A percentile compares a stretch with the other conserved stretches of the same genome.
Conservation (phyloP, 2,329 filamentous ascomycete genomes). For the Trichoderma harzianum region DNA sequence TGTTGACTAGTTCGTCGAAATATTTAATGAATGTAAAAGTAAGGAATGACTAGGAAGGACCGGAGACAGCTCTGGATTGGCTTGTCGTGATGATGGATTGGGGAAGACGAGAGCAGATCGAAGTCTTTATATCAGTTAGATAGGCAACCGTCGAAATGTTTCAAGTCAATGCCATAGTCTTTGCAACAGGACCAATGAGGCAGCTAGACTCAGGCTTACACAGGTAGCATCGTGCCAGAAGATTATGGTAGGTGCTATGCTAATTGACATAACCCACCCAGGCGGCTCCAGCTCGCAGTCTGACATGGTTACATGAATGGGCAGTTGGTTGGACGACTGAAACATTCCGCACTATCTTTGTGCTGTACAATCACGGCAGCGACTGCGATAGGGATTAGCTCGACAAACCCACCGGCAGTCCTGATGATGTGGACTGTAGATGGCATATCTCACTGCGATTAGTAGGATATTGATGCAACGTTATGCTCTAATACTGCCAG, state of each 20-base stretch:
- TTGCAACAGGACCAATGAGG: neutral
- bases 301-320: slow-evolving; percentile 14
- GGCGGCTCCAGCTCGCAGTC: neutral
- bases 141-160: neutral
- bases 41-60: slow-evolving; percentile 1
- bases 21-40: neutral
- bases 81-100: neutral
- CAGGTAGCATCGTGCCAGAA: slow-evolving; percentile 1
- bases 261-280: neutral
- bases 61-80: neutral
- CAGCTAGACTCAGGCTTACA: neutral
- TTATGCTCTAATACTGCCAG: neutral
- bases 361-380: neutral
- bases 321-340: neutral
- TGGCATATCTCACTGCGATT: neutral
- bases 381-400: neutral
- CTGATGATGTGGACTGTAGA: neutral
- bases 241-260: neutral
- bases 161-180: neutral
- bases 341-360: neutral
- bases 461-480: slow-evolving; percentile 8
- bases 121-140: neutral
- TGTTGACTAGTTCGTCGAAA: neutral
- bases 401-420: neutral
- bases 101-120: neutral